Percentiles rank a stretch among this genome's conserved stretches.
phyloP scores from a whole-genome alignment of 2,329 filamentous ascomycete species.

The Colletotrichum sidae region DNA sequence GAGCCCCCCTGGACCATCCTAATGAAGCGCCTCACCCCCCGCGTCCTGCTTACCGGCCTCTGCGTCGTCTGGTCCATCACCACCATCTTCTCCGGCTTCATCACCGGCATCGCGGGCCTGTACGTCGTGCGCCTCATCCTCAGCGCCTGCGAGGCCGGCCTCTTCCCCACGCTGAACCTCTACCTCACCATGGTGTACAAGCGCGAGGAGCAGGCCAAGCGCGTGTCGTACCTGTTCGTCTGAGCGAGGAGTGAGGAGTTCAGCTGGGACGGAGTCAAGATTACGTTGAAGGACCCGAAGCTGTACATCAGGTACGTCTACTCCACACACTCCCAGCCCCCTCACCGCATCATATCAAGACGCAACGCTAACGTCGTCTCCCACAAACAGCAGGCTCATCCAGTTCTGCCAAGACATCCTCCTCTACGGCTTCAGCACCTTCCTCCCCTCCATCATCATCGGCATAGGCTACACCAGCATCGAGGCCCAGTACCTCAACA shows the following conservation, averaged over 20 bases:
- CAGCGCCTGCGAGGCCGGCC: constrained; percentile 59
- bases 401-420: constrained; percentile 65
- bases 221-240: constrained; percentile 56
- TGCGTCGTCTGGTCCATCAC: constrained; percentile 58
- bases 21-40: constrained; percentile 48
- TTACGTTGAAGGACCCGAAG: constrained; percentile 62
- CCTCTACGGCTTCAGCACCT: constrained; percentile 68
- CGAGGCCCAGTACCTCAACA: constrained; percentile 64
- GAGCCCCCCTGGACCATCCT: constrained; percentile 49
- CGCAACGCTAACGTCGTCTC: constrained; percentile 13
- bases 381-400: constrained; percentile 51
- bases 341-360: neutral
- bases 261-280: constrained; percentile 60
- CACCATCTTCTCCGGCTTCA: constrained; percentile 60
- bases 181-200: constrained; percentile 53
- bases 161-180: constrained; percentile 60
- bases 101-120: constrained; percentile 53
- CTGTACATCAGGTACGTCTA: constrained; percentile 56
- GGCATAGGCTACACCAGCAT: constrained; percentile 63
- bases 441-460: constrained; percentile 66
- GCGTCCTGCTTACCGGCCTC: constrained; percentile 44
- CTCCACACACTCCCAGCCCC: too few species aligned
- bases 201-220: constrained; percentile 41
- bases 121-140: constrained; percentile 59
- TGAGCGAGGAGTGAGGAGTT: constrained; percentile 64